Evolutionary conservation across 2,329 filamentous ascomycete genomes (phyloP).

Genomic region (Chaetoscypha palmicola): DNA sequence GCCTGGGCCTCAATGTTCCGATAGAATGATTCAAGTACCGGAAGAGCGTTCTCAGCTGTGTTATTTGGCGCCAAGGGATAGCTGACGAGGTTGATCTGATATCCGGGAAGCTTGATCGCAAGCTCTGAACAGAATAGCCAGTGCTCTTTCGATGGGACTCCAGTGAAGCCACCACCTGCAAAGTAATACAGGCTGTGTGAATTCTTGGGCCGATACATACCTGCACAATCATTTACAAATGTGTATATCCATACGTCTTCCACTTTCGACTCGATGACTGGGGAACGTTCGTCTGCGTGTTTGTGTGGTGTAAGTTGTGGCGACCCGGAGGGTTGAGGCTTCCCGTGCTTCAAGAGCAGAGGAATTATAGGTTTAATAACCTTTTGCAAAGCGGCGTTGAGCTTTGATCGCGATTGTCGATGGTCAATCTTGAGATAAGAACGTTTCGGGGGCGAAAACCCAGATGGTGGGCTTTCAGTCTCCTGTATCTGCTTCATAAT

Average conservation of each 20-base stretch:
- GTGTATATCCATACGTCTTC: conserved; percentile 14
- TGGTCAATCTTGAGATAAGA: conserved; percentile 2
- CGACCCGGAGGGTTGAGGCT: conserved; percentile 7
- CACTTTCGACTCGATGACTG: conserved; percentile 8
- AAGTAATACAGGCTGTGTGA: conserved; percentile 24
- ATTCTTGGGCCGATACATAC: neutral
- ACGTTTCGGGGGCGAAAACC: too few species aligned
- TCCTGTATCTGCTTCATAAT: too few species aligned
- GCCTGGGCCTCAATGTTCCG: conserved; percentile 2
- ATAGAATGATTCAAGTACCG: conserved; percentile 12
- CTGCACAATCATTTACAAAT: conserved; percentile 4
- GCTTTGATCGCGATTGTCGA: neutral
- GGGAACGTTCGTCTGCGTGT: conserved; percentile 3
- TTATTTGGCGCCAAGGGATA: conserved; percentile 14
- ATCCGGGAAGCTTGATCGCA: conserved; percentile 9
- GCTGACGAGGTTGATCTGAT: conserved; percentile 16
- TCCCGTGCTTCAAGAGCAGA: conserved; percentile 9
- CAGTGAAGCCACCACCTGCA: conserved; percentile 28
- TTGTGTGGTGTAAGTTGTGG: conserved; percentile 12
- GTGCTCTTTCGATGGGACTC: conserved; percentile 11
- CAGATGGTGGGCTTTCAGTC: too few species aligned
- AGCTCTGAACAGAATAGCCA: conserved; percentile 17
- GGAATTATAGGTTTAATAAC: conserved; percentile 10
- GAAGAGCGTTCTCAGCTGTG: conserved; percentile 7
- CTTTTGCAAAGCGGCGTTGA: conserved; percentile 8